Evolutionary conservation across 2,329 filamentous ascomycete species (phyloP).

Genomic region (Stemphylium lycopersici): DNA sequence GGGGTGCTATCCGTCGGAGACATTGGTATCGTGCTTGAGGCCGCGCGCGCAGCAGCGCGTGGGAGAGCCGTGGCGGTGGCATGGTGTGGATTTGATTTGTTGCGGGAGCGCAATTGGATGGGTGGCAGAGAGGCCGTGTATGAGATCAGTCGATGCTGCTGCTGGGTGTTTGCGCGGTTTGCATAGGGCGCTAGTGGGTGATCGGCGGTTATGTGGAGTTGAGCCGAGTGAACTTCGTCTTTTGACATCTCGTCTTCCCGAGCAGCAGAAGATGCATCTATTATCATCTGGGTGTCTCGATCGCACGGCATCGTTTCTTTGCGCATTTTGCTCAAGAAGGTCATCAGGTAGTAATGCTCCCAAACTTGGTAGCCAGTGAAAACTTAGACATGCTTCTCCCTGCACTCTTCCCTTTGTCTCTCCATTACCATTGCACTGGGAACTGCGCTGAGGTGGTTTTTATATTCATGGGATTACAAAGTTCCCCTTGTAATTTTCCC

Average conservation of each 20-base stretch:
- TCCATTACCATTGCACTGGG: too few relatives aligned
- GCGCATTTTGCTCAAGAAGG: too few relatives aligned
- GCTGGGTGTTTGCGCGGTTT: conserved; percentile 33
- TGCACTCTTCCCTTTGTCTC: too few relatives aligned
- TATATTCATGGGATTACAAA: too few relatives aligned
- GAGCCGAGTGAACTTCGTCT: neutral
- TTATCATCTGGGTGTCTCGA: too few relatives aligned
- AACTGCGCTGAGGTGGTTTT: too few relatives aligned
- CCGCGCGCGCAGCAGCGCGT: conserved; percentile 32
- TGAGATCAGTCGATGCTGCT: conserved; percentile 27
- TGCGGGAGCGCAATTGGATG: conserved; percentile 11
- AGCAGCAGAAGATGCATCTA: too few relatives aligned
- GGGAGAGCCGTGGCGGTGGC: conserved; percentile 35
- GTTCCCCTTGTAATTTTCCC: too few relatives aligned
- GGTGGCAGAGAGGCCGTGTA: conserved; percentile 7
- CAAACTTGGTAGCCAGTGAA: too few relatives aligned
- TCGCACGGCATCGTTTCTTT: too few relatives aligned
- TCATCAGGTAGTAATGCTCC: too few relatives aligned
- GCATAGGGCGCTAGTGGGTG: conserved; percentile 14
- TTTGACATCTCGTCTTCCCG: neutral
- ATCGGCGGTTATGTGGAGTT: conserved; percentile 11
- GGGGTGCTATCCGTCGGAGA: conserved; percentile 26
- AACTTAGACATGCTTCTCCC: too few relatives aligned
- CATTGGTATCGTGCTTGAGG: conserved; percentile 29
- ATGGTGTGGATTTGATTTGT: conserved; percentile 20